These are phyloP conservation scores for Symbiodinium natans DNA, from an alignment of 73 alveolate genomes.

Conservation along the genomic window DNA sequence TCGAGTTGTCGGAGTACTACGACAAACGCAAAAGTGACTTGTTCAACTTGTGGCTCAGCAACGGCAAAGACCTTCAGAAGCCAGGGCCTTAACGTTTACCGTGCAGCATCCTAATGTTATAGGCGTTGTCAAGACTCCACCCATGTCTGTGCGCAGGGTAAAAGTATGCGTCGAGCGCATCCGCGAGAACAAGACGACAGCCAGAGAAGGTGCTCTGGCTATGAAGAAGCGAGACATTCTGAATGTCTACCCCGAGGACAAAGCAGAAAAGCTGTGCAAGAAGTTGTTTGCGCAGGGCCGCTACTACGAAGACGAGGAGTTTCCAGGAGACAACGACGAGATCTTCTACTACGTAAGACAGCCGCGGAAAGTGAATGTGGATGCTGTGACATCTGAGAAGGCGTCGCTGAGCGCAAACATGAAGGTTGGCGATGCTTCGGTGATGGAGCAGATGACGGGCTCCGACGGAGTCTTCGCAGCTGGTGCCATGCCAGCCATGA, in stretches of 20 bases:
- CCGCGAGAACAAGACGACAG: background rate
- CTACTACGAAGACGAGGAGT: constrained; percentile 30
- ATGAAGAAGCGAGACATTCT: background rate
- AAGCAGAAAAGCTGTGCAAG: background rate
- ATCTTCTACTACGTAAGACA: background rate
- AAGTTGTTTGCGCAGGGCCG: background rate
- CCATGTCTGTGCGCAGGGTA: too few relatives aligned
- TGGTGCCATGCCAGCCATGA: too few relatives aligned
- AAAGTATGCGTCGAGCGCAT: background rate
- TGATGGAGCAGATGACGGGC: background rate
- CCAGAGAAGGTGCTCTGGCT: background rate
- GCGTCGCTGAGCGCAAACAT: background rate
- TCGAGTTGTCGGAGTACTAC: background rate
- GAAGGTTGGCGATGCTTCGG: background rate
- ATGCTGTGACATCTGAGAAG: background rate
- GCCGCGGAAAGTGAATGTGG: background rate
- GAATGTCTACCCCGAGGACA: background rate
- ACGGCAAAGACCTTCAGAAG: background rate
- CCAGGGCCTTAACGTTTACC: too few relatives aligned
- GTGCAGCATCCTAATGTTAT: too few relatives aligned
- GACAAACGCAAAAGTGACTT: background rate
- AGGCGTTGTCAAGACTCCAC: too few relatives aligned
- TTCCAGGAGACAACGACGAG: constrained; percentile 9
- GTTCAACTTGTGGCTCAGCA: constrained; percentile 46
- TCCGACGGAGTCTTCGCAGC: too few relatives aligned